Evolutionary conservation across 495 filamentous ascomycete genomes (phyloP).

Genomic region (Daldinia loculata): DNA sequence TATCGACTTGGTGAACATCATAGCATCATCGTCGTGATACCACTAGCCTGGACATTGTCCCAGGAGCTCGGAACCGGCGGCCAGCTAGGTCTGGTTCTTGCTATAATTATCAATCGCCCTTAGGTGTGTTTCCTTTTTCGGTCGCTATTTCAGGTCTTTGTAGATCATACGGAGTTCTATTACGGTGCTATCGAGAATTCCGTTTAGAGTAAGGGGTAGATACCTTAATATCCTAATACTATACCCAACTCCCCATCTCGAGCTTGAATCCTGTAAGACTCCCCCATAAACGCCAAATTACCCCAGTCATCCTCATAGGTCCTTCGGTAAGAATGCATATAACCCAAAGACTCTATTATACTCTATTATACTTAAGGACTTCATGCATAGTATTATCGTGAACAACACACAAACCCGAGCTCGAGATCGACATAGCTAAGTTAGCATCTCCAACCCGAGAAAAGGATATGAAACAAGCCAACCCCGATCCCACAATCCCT

Average conservation of each 20-base stretch:
- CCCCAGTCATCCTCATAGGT: too few species aligned
- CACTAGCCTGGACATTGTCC: constrained; percentile 22
- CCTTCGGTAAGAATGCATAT: too few species aligned
- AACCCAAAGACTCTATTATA: too few species aligned
- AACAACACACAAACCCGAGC: neutral
- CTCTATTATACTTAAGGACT: too few species aligned
- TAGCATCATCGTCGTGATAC: neutral
- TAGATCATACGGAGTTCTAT: constrained; percentile 20
- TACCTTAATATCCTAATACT: too few species aligned
- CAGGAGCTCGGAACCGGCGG: constrained; percentile 32
- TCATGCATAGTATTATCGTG: too few species aligned
- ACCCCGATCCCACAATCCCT: constrained; percentile 23
- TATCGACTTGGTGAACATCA: neutral
- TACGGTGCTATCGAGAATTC: constrained; percentile 19
- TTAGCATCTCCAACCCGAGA: constrained; percentile 9
- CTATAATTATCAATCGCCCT: neutral
- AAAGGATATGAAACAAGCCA: constrained; percentile 22
- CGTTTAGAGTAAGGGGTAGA: constrained; percentile 12
- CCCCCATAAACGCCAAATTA: too few species aligned
- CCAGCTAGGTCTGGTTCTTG: constrained; percentile 7
- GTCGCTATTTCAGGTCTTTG: neutral
- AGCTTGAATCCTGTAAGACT: too few species aligned
- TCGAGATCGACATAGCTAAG: constrained; percentile 9
- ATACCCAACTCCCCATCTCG: too few species aligned
- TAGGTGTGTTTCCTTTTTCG: neutral